Evolutionary conservation across 306 rosid genomes (phyloP).

Genomic region (Vicia sativa): DNA sequence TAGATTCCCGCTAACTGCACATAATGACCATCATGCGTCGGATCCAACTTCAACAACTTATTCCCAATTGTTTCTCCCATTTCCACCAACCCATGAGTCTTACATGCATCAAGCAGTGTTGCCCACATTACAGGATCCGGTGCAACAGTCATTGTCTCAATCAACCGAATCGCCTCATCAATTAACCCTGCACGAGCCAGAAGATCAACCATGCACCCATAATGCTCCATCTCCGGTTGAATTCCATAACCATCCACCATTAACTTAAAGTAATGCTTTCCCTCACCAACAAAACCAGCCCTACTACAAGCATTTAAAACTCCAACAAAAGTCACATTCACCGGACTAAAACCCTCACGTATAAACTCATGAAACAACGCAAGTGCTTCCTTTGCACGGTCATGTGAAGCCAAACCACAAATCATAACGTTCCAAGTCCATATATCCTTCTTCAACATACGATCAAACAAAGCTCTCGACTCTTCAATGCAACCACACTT

Average conservation of each 20-base stretch:
- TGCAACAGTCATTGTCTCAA: conserved; percentile 50
- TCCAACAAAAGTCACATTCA: conserved; percentile 67
- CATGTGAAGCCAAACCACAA: conserved; percentile 77
- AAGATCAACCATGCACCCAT: conserved; percentile 90
- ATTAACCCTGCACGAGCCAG: conserved; percentile 65
- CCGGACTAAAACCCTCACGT: conserved; percentile 58
- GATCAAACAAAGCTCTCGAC: conserved; percentile 55
- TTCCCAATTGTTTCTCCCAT: conserved; percentile 76
- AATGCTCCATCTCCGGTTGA: conserved; percentile 81
- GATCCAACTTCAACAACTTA: conserved; percentile 68
- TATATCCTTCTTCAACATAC: conserved; percentile 53
- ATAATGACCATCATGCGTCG: conserved; percentile 76
- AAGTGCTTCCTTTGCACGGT: conserved; percentile 60
- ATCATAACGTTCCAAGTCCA: conserved; percentile 87
- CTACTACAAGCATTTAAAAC: conserved; percentile 76
- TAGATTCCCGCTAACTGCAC: conserved; percentile 73
- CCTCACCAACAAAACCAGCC: conserved; percentile 68
- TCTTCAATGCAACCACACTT: conserved; percentile 79
- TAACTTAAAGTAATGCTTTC: conserved; percentile 57
- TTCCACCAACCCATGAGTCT: conserved; percentile 63
- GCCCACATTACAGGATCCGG: conserved; percentile 84
- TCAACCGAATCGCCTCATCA: conserved; percentile 60
- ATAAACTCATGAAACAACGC: conserved; percentile 53
- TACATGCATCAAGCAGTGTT: conserved; percentile 71
- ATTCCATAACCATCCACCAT: conserved; percentile 63